Base-by-base conservation (phyloP, 1,139 yeast species). In the Starmera stellimalicola region DNA sequence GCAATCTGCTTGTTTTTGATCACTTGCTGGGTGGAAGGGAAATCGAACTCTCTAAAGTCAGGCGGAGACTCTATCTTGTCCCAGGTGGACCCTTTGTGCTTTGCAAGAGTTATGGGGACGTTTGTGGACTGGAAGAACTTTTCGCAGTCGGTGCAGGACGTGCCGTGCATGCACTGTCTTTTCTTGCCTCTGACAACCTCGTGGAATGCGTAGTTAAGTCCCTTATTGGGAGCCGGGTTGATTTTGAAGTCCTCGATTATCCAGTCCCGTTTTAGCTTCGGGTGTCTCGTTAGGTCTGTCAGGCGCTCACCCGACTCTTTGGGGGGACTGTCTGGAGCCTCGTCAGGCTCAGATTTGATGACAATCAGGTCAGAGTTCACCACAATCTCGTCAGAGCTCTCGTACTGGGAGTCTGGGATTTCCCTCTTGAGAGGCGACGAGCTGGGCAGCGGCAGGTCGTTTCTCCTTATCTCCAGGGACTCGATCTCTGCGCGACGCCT, bases 31-130 rank as follows among this genome's bases (percentile, higher is more conserved):
- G 82, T 73, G 12, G 60, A 58, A 1, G 84, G 82, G 44, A 78
- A 77, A 38, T 74, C 82, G 28, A 77, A 65, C 29, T 67, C 55
- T 54, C 73, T 77, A 52, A 68, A 75, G 1, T 83, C 83, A 3
- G 81, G 81, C 2, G 84, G 84, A 3, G 79, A 70, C 33, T 69
- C 70, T 18, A 72, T 68, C 45, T 69, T 60, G 33, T 62, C 67
- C 55, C 42, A 58, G 25, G 44, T 43, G 17, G 41, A 39, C 11
- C 25, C 25, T 20, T 43, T 36, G 33, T 50, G 53, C 36, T 48
- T 42, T 16, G 53, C 46, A 10, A 47, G 38, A 11, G 37, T 39
- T 16, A 22, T 22, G 6, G 25, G 25, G 8, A 22, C 25, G 12
- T 22, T 22, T 22, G 25, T 22, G 12, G 25, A n/a, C 12, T 8